These are phyloP conservation scores for Phytophthora fragariae DNA, from an alignment of 352 stramenopile genomes.

Conservation along the genomic window DNA sequence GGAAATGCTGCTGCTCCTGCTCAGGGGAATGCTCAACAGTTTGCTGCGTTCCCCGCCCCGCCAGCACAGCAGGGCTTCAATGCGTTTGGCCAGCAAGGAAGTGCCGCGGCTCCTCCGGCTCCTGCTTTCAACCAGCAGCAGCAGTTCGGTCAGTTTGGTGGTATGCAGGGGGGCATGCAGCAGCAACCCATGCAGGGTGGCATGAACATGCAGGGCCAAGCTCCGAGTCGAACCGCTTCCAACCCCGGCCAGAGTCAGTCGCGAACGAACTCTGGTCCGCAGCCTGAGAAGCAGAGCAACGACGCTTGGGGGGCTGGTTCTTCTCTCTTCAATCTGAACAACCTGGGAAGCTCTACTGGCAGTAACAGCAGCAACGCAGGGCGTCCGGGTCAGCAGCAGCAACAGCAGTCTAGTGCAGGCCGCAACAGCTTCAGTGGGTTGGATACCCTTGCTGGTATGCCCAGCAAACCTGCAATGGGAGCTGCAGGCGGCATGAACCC, in stretches of 20 bases:
- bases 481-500: constrained; percentile 56
- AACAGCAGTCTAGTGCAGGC: constrained; percentile 40
- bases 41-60: constrained; percentile 51
- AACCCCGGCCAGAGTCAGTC: constrained; percentile 46
- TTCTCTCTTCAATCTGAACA: constrained; percentile 82
- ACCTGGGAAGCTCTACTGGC: constrained; percentile 53
- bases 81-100: constrained; percentile 55
- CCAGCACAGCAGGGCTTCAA: constrained; percentile 56
- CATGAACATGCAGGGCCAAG: constrained; percentile 39
- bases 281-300: constrained; percentile 62
- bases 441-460: constrained; percentile 83
- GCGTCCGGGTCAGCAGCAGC: constrained; percentile 42
- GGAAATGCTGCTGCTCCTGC: constrained; percentile 38
- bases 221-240: constrained; percentile 50
- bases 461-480: constrained; percentile 69
- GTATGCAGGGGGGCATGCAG: constrained; percentile 51
- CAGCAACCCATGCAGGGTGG: constrained; percentile 50
- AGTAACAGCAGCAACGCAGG: constrained; percentile 31
- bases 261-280: constrained; percentile 39
- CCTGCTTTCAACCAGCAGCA: constrained; percentile 62
- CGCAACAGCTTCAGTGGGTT: constrained; percentile 84
- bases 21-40: constrained; percentile 43
- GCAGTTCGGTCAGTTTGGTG: constrained; percentile 56
- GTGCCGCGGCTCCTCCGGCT: constrained; percentile 37
- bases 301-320: constrained; percentile 86